phyloP scores from a whole-genome alignment of 2,329 filamentous ascomycete species.

The Nigrograna mackinnonii region DNA sequence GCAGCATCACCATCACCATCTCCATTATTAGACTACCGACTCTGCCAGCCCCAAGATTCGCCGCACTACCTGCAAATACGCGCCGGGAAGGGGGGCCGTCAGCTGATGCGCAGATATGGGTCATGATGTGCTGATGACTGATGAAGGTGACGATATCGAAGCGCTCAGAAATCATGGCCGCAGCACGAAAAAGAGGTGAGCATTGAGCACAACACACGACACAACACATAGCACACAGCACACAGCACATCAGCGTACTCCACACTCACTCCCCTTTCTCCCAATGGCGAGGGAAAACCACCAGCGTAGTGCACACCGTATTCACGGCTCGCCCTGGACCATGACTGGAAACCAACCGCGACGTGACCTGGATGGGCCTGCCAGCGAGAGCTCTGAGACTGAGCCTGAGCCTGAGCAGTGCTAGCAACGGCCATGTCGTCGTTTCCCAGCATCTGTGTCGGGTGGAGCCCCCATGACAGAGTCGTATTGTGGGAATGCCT shows the following conservation, averaged over 20 bases:
- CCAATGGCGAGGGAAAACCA: too few relatives aligned
- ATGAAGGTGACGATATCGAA: conserved; percentile 7
- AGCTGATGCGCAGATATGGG: conserved; percentile 22
- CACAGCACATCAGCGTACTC: too few relatives aligned
- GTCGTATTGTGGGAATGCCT: conserved; percentile 12
- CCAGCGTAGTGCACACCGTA: too few relatives aligned
- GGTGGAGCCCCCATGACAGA: conserved; percentile 17
- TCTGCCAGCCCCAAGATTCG: neutral
- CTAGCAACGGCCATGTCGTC: neutral
- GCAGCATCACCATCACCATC: too few relatives aligned
- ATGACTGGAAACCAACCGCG: too few relatives aligned
- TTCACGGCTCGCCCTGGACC: too few relatives aligned
- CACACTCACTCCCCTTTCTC: too few relatives aligned
- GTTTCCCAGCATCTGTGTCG: neutral
- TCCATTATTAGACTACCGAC: too few relatives aligned
- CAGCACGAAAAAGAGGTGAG: too few relatives aligned
- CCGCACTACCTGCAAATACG: conserved; percentile 21
- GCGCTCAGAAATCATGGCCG: too few relatives aligned
- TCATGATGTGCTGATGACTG: conserved; percentile 9
- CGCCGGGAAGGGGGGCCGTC: conserved; percentile 9
- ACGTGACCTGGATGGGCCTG: conserved; percentile 2
- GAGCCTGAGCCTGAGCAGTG: neutral
- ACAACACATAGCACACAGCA: too few relatives aligned
- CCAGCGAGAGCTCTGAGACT: conserved; percentile 12
- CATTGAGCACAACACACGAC: too few relatives aligned